Conservation (phyloP, 2,329 filamentous ascomycete genomes). For the Ascochyta clinopodiicola region DNA sequence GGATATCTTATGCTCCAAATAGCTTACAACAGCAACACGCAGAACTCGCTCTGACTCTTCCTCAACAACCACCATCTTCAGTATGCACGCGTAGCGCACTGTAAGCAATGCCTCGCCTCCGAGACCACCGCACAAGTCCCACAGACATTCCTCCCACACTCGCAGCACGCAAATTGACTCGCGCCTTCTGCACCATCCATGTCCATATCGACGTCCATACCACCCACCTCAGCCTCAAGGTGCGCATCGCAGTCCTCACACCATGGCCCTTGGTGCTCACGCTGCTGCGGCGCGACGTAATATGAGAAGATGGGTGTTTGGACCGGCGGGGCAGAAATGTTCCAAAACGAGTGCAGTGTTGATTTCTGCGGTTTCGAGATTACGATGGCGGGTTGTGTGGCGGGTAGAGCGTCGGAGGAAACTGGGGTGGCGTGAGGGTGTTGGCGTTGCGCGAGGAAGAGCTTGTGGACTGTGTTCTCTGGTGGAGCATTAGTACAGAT, state of each 20-base stretch:
- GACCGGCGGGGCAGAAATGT: conserved; percentile 45
- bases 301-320: conserved; percentile 25
- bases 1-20: conserved; percentile 8
- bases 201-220: conserved; percentile 36
- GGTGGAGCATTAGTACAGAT: not conserved
- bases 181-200: conserved; percentile 42
- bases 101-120: conserved; percentile 49
- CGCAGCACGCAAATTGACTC: conserved; percentile 45
- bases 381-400: conserved; percentile 11
- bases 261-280: conserved; percentile 22
- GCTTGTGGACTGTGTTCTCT: conserved; percentile 55
- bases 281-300: conserved; percentile 18
- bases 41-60: not conserved
- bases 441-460: conserved; percentile 54
- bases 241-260: conserved; percentile 55
- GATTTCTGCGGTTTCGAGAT: conserved; percentile 48
- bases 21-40: not conserved
- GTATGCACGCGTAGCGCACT: conserved; percentile 44
- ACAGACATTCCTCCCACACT: conserved; percentile 51
- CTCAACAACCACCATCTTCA: not conserved
- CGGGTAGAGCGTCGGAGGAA: conserved; percentile 27
- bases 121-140: conserved; percentile 51
- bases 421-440: conserved; percentile 40
- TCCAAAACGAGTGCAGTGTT: conserved; percentile 58
- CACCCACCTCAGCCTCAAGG: too few species aligned